phyloP scores from a whole-genome alignment of 331 rosid genomes.

The Quercus tomentella region DNA sequence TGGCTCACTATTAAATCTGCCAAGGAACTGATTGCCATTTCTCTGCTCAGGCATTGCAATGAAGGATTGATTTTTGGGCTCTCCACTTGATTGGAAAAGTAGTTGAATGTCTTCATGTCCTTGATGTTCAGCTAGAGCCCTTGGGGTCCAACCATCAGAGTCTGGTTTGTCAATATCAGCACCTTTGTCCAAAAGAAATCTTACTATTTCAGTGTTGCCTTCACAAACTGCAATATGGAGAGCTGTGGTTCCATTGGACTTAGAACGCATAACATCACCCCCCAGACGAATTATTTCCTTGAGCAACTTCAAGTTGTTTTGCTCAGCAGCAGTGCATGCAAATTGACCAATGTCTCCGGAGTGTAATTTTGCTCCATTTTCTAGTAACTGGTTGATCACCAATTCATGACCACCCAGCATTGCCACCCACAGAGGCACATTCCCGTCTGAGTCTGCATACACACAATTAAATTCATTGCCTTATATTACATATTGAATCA shows the following conservation, averaged over 20 bases:
- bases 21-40: conserved; percentile 43
- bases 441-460: conserved; percentile 73
- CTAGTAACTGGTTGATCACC: conserved; percentile 40
- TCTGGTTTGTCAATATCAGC: conserved; percentile 64
- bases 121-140: conserved; percentile 81
- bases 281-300: conserved; percentile 52
- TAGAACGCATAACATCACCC: conserved; percentile 57
- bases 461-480: neutral
- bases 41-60: conserved; percentile 33
- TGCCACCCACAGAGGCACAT: conserved; percentile 86
- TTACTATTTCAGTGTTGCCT: conserved; percentile 52
- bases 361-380: conserved; percentile 60
- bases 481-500: neutral
- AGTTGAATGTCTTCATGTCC: conserved; percentile 62
- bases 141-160: conserved; percentile 68
- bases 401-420: conserved; percentile 49
- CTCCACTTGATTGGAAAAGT: conserved; percentile 43
- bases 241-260: conserved; percentile 55
- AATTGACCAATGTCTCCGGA: conserved; percentile 58
- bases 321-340: conserved; percentile 68
- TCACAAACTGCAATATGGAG: conserved; percentile 85
- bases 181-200: conserved; percentile 54
- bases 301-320: conserved; percentile 53
- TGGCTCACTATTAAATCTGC: conserved; percentile 84
- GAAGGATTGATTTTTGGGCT: conserved; percentile 34